Conservation (phyloP, 768 basidiomycete genomes). For the Gymnopilus junonius region DNA sequence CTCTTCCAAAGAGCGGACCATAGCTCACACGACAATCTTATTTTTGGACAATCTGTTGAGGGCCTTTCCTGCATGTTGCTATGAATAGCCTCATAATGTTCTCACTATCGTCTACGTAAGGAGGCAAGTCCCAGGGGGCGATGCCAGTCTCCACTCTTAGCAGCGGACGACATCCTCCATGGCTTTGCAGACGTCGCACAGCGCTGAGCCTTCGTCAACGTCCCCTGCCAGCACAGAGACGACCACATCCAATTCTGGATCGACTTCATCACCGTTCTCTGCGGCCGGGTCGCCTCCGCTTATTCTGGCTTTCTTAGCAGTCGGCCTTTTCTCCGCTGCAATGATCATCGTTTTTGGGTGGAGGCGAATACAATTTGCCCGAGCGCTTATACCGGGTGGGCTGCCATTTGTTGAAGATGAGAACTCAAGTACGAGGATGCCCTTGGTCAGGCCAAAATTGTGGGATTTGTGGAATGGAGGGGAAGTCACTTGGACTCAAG, state of each 20-base stretch:
- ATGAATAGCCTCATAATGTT: slow-evolving; percentile 16
- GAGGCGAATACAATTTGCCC: slow-evolving; percentile 36
- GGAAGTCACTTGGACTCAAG: slow-evolving; percentile 12
- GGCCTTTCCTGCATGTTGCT: background rate
- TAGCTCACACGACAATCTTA: slow-evolving; percentile 10
- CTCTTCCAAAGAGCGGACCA: background rate
- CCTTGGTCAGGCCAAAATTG: slow-evolving; percentile 39
- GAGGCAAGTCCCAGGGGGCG: background rate
- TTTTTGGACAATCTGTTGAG: background rate
- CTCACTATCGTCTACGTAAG: slow-evolving; percentile 22
- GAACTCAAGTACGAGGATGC: background rate
- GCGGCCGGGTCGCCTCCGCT: slow-evolving; percentile 52
- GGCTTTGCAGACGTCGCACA: slow-evolving; percentile 24
- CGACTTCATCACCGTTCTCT: slow-evolving; percentile 23
- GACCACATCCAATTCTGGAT: background rate
- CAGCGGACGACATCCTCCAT: slow-evolving; percentile 10
- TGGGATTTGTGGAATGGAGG: slow-evolving; percentile 46
- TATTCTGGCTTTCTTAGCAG: slow-evolving; percentile 63
- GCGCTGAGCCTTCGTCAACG: slow-evolving; percentile 6
- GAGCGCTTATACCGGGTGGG: slow-evolving; percentile 11
- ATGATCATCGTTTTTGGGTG: slow-evolving; percentile 55
- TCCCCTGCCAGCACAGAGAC: slow-evolving; percentile 1
- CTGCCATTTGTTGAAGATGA: background rate
- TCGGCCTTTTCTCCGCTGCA: slow-evolving; percentile 54
- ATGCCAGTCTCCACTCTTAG: background rate